These are phyloP conservation scores for Rhodotorula paludigena DNA, from an alignment of 768 basidiomycete genomes.

Conservation along the genomic window DNA sequence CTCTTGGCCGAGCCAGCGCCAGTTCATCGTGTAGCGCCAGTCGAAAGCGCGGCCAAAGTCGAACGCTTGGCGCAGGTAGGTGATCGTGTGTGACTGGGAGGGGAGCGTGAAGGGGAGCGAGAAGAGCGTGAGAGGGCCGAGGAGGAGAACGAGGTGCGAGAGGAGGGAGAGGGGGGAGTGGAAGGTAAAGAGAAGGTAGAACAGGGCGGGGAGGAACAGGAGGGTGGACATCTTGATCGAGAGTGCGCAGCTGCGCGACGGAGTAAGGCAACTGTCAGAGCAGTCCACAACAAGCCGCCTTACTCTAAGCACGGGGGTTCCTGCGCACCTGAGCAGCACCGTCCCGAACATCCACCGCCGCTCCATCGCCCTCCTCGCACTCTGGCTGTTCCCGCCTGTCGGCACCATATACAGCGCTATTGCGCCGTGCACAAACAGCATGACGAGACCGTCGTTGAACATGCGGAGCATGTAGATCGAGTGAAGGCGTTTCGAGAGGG, in stretches of 20 bases:
- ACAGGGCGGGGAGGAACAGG: slow-evolving; percentile 80
- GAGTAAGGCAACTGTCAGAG: slow-evolving; percentile 15
- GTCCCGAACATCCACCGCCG: slow-evolving; percentile 59
- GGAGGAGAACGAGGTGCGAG: slow-evolving; percentile 38
- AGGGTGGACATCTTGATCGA: slow-evolving; percentile 94
- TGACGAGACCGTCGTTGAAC: slow-evolving; percentile 82
- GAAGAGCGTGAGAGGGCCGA: slow-evolving; percentile 42
- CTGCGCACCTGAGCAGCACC: slow-evolving; percentile 65
- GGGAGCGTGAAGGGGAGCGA: slow-evolving; percentile 63
- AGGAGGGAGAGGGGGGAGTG: slow-evolving; percentile 43
- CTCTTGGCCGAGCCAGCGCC: slow-evolving; percentile 73
- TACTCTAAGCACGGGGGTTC: accelerated
- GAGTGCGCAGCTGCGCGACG: slow-evolving; percentile 60
- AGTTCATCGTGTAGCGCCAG: slow-evolving; percentile 97
- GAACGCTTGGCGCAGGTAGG: slow-evolving; percentile 74
- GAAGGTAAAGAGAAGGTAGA: slow-evolving; percentile 58
- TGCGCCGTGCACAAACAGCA: slow-evolving; percentile 57
- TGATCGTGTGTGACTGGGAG: slow-evolving; percentile 53
- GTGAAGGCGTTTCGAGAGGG: slow-evolving; percentile 86
- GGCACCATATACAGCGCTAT: slow-evolving; percentile 56
- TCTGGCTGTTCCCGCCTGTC: slow-evolving; percentile 46
- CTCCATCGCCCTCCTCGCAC: slow-evolving; percentile 45
- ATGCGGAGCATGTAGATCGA: slow-evolving; percentile 85
- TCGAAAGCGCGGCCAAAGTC: slow-evolving; percentile 82
- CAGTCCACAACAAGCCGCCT: no score